Conservation (phyloP, 1,284 basidiomycete species). For the Sparassis latifolia region DNA sequence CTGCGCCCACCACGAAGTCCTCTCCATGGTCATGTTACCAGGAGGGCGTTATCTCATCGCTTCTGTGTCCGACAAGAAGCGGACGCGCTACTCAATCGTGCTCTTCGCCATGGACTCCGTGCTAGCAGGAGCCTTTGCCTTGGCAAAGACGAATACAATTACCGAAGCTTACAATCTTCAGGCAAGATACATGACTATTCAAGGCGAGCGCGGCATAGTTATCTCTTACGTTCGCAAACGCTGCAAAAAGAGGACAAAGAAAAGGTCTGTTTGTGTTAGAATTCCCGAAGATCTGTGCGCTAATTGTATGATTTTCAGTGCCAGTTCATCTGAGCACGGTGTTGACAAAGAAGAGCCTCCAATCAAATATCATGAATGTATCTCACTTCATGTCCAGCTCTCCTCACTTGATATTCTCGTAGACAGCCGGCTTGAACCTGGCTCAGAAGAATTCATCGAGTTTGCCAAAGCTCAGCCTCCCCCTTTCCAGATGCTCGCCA, state of each 20-base stretch:
- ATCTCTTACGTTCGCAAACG: conserved; percentile 44
- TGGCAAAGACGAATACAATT: conserved; percentile 44
- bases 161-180: conserved; percentile 53
- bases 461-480: conserved; percentile 29
- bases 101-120: conserved; percentile 56
- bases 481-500: conserved; percentile 37
- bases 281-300: no score
- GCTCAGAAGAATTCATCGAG: conserved; percentile 32
- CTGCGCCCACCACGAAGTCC: conserved; percentile 38
- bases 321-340: conserved; percentile 39
- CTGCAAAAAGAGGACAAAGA: conserved; percentile 14
- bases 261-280: no score
- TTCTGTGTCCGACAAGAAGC: conserved; percentile 41
- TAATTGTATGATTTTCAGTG: no score
- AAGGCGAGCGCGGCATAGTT: conserved; percentile 46
- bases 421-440: conserved; percentile 38
- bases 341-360: conserved; percentile 36
- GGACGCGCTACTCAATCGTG: conserved; percentile 41
- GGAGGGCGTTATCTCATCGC: conserved; percentile 67
- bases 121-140: conserved; percentile 34
- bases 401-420: conserved; percentile 43
- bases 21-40: conserved; percentile 56
- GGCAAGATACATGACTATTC: conserved; percentile 54
- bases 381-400: conserved; percentile 41
- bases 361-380: conserved; percentile 42